Evolutionary conservation across 2,329 filamentous ascomycete genomes (phyloP).

Genomic region (Paraphoma sp.): DNA sequence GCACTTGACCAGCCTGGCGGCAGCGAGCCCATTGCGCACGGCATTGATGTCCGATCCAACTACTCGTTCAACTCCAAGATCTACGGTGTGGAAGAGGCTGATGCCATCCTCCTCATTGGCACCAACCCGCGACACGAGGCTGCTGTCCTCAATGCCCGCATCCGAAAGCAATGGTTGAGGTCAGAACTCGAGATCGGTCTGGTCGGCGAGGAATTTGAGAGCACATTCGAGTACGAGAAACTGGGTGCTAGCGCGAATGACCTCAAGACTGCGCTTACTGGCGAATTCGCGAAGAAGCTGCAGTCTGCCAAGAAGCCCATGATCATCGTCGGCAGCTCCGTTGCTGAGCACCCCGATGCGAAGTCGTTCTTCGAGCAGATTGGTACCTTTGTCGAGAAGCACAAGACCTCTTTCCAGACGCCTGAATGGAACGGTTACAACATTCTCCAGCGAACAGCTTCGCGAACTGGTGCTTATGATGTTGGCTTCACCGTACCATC

Average conservation of each 20-base stretch:
- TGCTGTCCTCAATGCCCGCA: constrained; percentile 92
- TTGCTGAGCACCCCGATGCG: constrained; percentile 88
- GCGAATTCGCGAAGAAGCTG: constrained; percentile 92
- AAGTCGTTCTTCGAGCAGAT: constrained; percentile 94
- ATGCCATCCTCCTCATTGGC: constrained; percentile 88
- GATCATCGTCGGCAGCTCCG: constrained; percentile 93
- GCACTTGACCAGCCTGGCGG: constrained; percentile 89
- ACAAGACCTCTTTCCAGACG: constrained; percentile 85
- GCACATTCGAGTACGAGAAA: constrained; percentile 94
- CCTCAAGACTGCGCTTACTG: constrained; percentile 83
- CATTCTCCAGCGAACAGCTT: constrained; percentile 91
- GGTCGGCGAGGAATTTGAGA: constrained; percentile 88
- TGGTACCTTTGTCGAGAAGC: constrained; percentile 90
- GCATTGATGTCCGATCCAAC: constrained; percentile 90
- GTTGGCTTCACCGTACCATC: constrained; percentile 93
- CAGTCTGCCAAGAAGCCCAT: constrained; percentile 87
- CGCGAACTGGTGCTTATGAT: constrained; percentile 91
- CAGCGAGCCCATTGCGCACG: constrained; percentile 84
- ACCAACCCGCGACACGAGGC: constrained; percentile 97
- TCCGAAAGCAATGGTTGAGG: constrained; percentile 96
- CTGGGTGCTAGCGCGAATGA: constrained; percentile 79
- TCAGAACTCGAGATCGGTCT: constrained; percentile 93
- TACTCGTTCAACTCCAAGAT: constrained; percentile 98
- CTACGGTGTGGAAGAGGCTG: constrained; percentile 90
- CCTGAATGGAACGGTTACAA: constrained; percentile 98